These are phyloP conservation scores for Cadophora sp. DNA, from an alignment of 2,329 filamentous ascomycete species.

Conservation along the genomic window DNA sequence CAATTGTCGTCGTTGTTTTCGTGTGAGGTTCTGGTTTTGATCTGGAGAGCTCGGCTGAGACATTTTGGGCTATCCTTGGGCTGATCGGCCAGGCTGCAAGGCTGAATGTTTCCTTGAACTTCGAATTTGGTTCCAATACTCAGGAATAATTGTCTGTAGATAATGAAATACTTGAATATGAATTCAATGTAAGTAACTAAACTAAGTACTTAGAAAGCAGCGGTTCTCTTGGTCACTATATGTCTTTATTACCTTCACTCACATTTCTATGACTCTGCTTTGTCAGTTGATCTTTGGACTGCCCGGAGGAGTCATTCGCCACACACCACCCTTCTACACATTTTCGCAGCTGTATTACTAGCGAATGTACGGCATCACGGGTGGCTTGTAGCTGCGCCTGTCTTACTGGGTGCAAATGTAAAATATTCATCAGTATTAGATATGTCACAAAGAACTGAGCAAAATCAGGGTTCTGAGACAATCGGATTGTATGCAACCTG, in stretches of 20 bases:
- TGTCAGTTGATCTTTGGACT: slow-evolving; percentile 18
- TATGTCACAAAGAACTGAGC: no score
- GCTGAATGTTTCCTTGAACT: slow-evolving; percentile 15
- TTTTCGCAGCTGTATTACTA: no score
- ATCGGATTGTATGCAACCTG: no score
- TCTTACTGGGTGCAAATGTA: no score
- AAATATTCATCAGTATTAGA: no score
- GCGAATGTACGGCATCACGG: no score
- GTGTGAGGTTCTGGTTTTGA: slow-evolving; percentile 15
- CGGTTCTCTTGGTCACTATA: background rate
- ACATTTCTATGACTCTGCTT: slow-evolving; percentile 18
- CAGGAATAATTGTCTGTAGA: background rate
- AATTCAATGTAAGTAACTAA: background rate
- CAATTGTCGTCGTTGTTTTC: slow-evolving; percentile 26
- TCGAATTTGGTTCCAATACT: background rate
- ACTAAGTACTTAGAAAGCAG: background rate
- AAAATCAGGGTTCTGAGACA: no score
- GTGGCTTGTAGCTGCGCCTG: no score
- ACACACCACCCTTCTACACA: background rate
- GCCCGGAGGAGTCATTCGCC: slow-evolving; percentile 23
- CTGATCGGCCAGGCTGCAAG: slow-evolving; percentile 16
- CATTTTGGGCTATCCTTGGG: slow-evolving; percentile 22
- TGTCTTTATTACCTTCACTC: background rate
- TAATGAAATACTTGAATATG: background rate
- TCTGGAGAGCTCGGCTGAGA: slow-evolving; percentile 19